These are phyloP conservation scores for Plasmodium relictum DNA, from an alignment of 169 alveolate species.

Conservation along the genomic window DNA sequence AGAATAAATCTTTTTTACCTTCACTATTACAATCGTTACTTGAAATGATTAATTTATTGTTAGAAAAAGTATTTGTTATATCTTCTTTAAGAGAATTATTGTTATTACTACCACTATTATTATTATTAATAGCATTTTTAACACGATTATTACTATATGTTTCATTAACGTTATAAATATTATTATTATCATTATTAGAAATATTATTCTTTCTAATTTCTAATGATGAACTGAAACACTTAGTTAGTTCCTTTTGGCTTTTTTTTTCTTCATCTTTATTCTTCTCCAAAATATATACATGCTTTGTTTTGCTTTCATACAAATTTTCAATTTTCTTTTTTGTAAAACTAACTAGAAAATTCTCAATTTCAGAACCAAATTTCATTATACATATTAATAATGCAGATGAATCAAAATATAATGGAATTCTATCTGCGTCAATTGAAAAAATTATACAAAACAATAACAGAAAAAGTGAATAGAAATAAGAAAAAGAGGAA, in stretches of 20 bases:
- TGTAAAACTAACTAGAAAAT: slow-evolving; percentile 49
- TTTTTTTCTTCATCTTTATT: not conserved
- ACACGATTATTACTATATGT: not conserved
- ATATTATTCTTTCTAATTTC: no score
- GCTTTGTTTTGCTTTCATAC: slow-evolving; percentile 61
- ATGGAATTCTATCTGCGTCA: slow-evolving; percentile 44
- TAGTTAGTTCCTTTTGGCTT: no score
- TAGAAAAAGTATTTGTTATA: not conserved
- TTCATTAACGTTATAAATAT: not conserved
- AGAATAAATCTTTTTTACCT: not conserved
- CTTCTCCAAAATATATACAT: slow-evolving; percentile 53
- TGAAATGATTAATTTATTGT: not conserved
- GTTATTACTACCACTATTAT: not conserved
- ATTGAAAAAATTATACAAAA: slow-evolving; percentile 51
- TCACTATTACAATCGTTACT: not conserved
- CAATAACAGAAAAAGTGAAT: slow-evolving; percentile 46
- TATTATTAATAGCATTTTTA: not conserved
- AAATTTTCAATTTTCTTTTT: slow-evolving; percentile 65
- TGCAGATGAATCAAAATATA: slow-evolving; percentile 73
- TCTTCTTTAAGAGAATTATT: not conserved
- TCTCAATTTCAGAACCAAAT: slow-evolving; percentile 66
- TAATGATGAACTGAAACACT: no score
- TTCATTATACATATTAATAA: slow-evolving; percentile 62
- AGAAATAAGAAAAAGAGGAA: slow-evolving; percentile 71
- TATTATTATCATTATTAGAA: not conserved